phyloP scores from a whole-genome alignment of 768 basidiomycete species.

The Suillus ampliporus region DNA sequence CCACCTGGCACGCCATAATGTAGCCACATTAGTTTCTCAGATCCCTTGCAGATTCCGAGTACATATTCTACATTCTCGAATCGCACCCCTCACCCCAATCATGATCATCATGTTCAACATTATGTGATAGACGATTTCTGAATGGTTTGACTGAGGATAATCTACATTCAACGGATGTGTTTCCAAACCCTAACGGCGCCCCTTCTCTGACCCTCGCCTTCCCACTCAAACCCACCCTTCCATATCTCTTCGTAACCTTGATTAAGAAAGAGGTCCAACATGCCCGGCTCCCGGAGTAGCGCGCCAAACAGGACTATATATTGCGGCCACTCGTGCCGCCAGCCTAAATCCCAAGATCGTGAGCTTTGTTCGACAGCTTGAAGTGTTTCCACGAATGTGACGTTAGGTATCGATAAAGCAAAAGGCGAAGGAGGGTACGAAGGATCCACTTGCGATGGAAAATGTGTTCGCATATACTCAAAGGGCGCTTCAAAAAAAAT shows the following conservation, averaged over 20 bases:
- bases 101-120: conserved; percentile 6
- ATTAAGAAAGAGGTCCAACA: conserved; percentile 50
- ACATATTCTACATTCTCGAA: neutral
- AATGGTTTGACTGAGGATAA: neutral
- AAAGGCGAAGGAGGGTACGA: conserved; percentile 68
- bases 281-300: conserved; percentile 60
- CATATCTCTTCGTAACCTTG: conserved; percentile 71
- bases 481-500: conserved; percentile 79
- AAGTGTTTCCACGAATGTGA: conserved; percentile 29
- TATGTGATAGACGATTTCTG: neutral
- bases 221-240: conserved; percentile 77
- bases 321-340: conserved; percentile 81
- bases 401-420: conserved; percentile 57
- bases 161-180: conserved; percentile 12
- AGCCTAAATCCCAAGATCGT: conserved; percentile 39
- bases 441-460: conserved; percentile 67
- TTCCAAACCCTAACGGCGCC: conserved; percentile 80
- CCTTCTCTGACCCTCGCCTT: conserved; percentile 59
- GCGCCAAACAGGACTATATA: conserved; percentile 85
- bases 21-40: conserved; percentile 4
- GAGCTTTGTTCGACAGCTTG: conserved; percentile 34
- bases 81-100: neutral
- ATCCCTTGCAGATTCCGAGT: neutral
- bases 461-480: conserved; percentile 66
- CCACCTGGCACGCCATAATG: neutral